phyloP scores from a whole-genome alignment of 1,284 basidiomycete species.

The Trichosporon sp. region DNA sequence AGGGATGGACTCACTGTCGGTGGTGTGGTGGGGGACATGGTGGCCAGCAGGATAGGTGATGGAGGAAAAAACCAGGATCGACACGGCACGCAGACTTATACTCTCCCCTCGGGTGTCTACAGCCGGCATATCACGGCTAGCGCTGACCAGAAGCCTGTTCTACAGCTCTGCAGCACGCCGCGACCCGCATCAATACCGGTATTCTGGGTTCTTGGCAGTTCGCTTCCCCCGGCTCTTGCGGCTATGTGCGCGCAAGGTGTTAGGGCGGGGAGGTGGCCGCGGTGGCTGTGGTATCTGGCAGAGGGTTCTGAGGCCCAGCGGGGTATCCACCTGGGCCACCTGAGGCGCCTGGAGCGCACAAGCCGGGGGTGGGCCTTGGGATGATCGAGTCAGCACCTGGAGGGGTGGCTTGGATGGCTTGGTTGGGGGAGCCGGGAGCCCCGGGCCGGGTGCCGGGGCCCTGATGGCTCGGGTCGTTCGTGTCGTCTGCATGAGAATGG shows the following conservation, averaged over 20 bases:
- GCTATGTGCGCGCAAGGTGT: too few species aligned
- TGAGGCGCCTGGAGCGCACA: background rate
- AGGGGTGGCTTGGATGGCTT: background rate
- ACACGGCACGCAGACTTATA: background rate
- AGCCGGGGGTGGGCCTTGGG: background rate
- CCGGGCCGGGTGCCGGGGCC: slow-evolving; percentile 5
- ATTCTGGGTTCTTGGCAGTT: slow-evolving; percentile 5
- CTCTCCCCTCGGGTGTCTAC: background rate
- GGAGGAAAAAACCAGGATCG: background rate
- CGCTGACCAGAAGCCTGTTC: background rate
- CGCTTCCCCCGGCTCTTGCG: too few species aligned
- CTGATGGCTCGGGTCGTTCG: background rate
- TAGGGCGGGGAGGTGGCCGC: too few species aligned
- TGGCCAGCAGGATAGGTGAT: background rate
- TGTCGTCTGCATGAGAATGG: background rate
- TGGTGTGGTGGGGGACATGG: slow-evolving; percentile 2
- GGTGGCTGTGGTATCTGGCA: background rate
- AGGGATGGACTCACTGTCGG: background rate
- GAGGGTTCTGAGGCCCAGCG: background rate
- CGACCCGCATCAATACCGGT: background rate
- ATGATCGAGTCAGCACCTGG: background rate
- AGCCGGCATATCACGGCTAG: slow-evolving; percentile 11
- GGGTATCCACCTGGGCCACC: background rate
- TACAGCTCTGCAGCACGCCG: too few species aligned
- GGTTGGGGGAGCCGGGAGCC: background rate